Base-by-base conservation (phyloP, 768 basidiomycete genomes). In the Hypsizygus marmoreus region DNA sequence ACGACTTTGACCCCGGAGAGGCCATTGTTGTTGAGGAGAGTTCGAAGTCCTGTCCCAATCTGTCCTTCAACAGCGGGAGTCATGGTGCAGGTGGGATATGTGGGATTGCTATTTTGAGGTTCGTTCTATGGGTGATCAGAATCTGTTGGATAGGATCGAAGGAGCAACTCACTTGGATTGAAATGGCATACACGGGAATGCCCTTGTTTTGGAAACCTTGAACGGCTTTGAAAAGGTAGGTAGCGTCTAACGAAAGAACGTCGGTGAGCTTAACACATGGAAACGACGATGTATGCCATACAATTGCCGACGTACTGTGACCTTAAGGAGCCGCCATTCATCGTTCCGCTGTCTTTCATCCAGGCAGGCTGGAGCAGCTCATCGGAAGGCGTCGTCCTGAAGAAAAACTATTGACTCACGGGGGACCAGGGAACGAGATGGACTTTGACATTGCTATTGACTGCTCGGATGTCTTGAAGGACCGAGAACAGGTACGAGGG, bases 361-460 rank as follows among this genome's bases (percentile, higher is more conserved):
- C 88, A 91, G 4, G 69, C 84, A 8, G 88, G 88, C 86, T 88
- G 45, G 30, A 47, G 67, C 34, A 17, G 25, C 12, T 31, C 25
- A 4, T 9, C 26, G 38, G 28, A 20, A 23, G 23, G 12, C 4
- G 19, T 16, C n/a, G n/a, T n/a, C 14, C 13, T 13, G 13, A 23
- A n/a, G 4, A 8, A 7, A 37, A 23, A 14, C 10, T 17, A 7
- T 5, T 3, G 19, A 66, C 77, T 50, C 59, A 87, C 87, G 2
- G 86, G 85, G 20, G 86, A 87, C 88, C 88, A 90, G 4, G 88
- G 84, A 12, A 84, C 40, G 5, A 86, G 50, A 50, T 86, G 81
- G 14, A 86, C 67, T 53, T 71, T 76, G 44, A 83, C 51, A 24
- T 67, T 57, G 22, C 60, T 66, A 47, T 86, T 87, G 54, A 84